These are phyloP conservation scores for Fusarium oligoseptatum DNA, from an alignment of 2,329 filamentous ascomycete genomes.

Conservation along the genomic window DNA sequence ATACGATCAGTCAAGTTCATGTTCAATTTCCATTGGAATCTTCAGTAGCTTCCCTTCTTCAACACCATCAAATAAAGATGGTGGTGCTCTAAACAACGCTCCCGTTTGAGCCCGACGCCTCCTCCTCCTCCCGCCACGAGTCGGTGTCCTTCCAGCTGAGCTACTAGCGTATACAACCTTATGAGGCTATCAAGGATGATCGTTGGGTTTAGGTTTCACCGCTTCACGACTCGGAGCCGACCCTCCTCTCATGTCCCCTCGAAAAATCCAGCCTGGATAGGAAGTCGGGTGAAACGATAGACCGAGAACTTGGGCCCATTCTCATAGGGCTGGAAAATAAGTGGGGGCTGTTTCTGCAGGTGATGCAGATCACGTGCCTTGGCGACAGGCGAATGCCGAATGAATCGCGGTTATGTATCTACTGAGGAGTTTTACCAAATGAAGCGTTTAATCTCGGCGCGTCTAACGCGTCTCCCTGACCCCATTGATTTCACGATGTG, in stretches of 20 bases:
- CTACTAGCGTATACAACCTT: background rate
- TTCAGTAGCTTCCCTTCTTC: background rate
- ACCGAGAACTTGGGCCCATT: background rate
- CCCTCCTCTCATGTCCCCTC: background rate
- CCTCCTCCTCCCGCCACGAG: background rate
- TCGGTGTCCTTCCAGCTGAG: background rate
- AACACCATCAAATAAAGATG: background rate
- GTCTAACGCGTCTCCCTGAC: constrained; percentile 44
- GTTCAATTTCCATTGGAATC: background rate
- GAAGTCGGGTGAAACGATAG: background rate
- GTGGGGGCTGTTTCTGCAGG: constrained; percentile 7
- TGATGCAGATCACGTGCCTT: constrained; percentile 17
- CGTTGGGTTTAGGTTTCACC: background rate
- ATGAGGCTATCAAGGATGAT: background rate
- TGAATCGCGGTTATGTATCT: background rate
- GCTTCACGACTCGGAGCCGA: background rate
- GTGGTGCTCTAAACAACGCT: background rate
- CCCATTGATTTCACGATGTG: constrained; percentile 20
- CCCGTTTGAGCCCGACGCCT: background rate
- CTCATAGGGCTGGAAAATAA: constrained; percentile 16
- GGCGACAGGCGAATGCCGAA: constrained; percentile 4
- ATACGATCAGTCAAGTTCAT: background rate
- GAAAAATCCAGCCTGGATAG: background rate
- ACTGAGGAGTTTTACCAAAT: constrained; percentile 18
- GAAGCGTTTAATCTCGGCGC: constrained; percentile 36